phyloP scores from a whole-genome alignment of 2,329 filamentous ascomycete genomes.

The Fusarium pseudoanthophilum region DNA sequence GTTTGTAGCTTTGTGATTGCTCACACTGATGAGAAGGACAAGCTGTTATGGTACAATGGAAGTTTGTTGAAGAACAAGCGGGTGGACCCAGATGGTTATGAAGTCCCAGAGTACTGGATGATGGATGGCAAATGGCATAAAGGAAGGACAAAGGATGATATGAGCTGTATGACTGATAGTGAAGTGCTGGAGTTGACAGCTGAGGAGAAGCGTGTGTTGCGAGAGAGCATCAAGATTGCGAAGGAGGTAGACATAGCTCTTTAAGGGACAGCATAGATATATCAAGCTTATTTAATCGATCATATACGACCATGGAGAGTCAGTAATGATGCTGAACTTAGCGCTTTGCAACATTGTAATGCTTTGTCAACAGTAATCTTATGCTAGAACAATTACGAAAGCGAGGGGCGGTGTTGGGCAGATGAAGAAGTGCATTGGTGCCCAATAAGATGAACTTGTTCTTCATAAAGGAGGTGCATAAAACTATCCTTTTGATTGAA shows the following conservation, averaged over 20 bases:
- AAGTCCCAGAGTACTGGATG: constrained; percentile 53
- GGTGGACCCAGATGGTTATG: constrained; percentile 42
- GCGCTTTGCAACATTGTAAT: neutral
- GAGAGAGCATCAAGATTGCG: constrained; percentile 15
- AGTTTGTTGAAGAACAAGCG: constrained; percentile 54
- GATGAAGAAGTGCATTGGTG: neutral
- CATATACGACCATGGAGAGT: fast-evolving
- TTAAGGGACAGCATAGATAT: neutral
- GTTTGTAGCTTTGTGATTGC: constrained; percentile 55
- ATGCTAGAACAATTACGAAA: neutral
- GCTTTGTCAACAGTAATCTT: no score
- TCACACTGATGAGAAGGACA: constrained; percentile 51
- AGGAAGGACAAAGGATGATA: constrained; percentile 44
- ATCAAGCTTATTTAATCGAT: no score
- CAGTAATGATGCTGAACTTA: fast-evolving
- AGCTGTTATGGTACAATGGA: constrained; percentile 56
- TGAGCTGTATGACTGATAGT: constrained; percentile 51
- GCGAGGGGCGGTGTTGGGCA: neutral
- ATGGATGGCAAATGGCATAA: constrained; percentile 51
- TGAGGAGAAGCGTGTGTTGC: constrained; percentile 3
- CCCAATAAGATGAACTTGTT: neutral
- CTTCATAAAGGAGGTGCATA: neutral
- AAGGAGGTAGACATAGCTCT: constrained; percentile 18
- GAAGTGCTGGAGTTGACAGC: constrained; percentile 4
- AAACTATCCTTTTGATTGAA: neutral